Evolutionary conservation across 1,284 basidiomycete genomes (phyloP).

Genomic region (Sanghuangporus weigelae): DNA sequence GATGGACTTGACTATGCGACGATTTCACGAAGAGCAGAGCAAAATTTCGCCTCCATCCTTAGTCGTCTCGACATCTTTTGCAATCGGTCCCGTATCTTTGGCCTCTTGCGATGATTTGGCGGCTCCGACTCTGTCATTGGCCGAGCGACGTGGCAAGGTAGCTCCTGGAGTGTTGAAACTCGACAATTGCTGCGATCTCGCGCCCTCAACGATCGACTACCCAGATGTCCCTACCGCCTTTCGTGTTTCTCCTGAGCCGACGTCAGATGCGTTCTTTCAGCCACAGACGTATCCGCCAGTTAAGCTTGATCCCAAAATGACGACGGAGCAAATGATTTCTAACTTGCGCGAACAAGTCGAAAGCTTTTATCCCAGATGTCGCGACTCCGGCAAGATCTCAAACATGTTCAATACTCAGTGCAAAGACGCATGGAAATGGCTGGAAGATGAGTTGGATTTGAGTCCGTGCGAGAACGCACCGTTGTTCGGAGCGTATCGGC

Average conservation of each 20-base stretch:
- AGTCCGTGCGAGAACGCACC: background rate
- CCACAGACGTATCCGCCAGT: background rate
- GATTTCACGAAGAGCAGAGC: slow-evolving; percentile 3
- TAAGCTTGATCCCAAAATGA: slow-evolving; percentile 1
- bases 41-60: slow-evolving; percentile 6
- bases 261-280: background rate
- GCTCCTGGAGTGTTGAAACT: slow-evolving; percentile 4
- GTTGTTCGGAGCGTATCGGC: background rate
- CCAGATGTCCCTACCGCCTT: slow-evolving; percentile 16
- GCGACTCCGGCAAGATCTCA: background rate
- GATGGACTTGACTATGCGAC: slow-evolving; percentile 10
- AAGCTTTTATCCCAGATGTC: background rate
- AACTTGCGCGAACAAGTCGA: slow-evolving; percentile 14
- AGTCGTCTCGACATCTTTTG: slow-evolving; percentile 12
- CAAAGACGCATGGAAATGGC: slow-evolving; percentile 12
- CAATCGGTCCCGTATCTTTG: slow-evolving; percentile 8
- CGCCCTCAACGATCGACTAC: slow-evolving; percentile 5
- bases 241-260: slow-evolving; percentile 10
- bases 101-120: background rate
- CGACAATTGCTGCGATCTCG: background rate
- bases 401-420: background rate
- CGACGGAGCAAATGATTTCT: slow-evolving; percentile 16
- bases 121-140: slow-evolving; percentile 1
- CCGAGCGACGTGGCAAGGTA: slow-evolving; percentile 12
- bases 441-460: slow-evolving; percentile 8